Base-by-base conservation (phyloP, 192 early-diverging fungal species). In the Bifiguratus adelaidae region DNA sequence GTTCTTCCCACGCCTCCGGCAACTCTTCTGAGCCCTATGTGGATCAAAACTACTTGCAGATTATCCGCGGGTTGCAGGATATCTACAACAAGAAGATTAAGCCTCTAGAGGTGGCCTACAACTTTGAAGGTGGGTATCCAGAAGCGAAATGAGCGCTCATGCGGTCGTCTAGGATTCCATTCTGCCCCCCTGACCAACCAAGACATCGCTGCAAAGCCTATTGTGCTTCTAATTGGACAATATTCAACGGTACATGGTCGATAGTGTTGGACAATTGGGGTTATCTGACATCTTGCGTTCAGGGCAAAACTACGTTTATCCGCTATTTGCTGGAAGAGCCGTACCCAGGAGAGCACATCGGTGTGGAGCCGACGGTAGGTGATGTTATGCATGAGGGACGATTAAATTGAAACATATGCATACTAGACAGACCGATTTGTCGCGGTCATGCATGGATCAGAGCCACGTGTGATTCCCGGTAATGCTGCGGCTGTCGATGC, bases 281-380 rank as follows among this genome's bases (percentile, higher is more conserved):
- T 11, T 37, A 9, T 3, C 38, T 22, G 9, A 22, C 22, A 52
- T 63, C 19, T 45, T 45, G 27, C 9, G n/a, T 26, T 11, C 50
- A 73, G 71, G 86, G 87, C 43, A 91, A 91, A 55, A 86, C 85
- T 3, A 88, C 86, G 5, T 89, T 91, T 58, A 81, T 91, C 16
- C 77, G 76, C 50, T 70, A 88, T 48, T 56, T 91, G 24, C 64
- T 86, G 20, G 83, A 82, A 35, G 77, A 77, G 47, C 71, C 82
- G 29, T 91, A 91, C 44, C 88, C 86, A 15, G 88, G 83, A 7
- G 73, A 79, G 18, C 84, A 91, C 50, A 79, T 91, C 41, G 88
- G 88, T 3, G 82, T 85, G n/a, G 89, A 91, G 55, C 87, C 89
- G 9, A 82, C 81, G 12, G 76, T 80, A 62, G 2, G 61, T 30